A percentile compares a stretch with the other conserved stretches of the same genome.
Evolutionary conservation across 2,329 filamentous ascomycete species (phyloP).

Genomic region (Tolypocladium paradoxum): DNA sequence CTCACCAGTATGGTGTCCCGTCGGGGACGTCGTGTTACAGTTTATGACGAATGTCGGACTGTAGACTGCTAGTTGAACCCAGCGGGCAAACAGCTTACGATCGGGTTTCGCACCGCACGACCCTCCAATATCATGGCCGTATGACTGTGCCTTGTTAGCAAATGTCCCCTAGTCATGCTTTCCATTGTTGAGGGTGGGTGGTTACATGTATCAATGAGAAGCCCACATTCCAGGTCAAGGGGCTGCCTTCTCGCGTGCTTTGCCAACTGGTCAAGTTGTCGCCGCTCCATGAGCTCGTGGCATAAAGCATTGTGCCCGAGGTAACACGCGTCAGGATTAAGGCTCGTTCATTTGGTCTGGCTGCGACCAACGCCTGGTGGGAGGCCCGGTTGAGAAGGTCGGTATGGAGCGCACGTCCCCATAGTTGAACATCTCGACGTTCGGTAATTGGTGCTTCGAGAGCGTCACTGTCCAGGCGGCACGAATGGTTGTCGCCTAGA

Average conservation of each 20-base stretch:
- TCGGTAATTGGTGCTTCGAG: constrained; percentile 22
- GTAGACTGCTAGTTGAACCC: constrained; percentile 62
- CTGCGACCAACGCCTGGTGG: constrained; percentile 51
- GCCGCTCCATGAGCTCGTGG: constrained; percentile 60
- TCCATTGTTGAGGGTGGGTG: too few relatives aligned
- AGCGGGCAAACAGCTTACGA: constrained; percentile 59
- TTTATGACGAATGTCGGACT: constrained; percentile 66
- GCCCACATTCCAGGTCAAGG: constrained; percentile 56
- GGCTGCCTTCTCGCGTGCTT: constrained; percentile 62
- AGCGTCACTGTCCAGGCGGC: constrained; percentile 37
- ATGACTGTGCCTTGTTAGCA: constrained; percentile 26
- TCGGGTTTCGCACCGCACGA: constrained; percentile 64
- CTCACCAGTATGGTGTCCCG: constrained; percentile 46
- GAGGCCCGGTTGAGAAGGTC: constrained; percentile 63
- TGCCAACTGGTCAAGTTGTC: constrained; percentile 68
- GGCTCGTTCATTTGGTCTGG: constrained; percentile 47
- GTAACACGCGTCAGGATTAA: constrained; percentile 62
- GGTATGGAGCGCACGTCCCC: constrained; percentile 59
- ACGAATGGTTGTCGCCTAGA: constrained; percentile 53
- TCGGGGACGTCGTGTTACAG: constrained; percentile 61
- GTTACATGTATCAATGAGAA: constrained; percentile 49
- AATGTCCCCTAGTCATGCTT: too few relatives aligned
- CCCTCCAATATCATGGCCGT: constrained; percentile 64
- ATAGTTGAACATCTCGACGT: constrained; percentile 48
- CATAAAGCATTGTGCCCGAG: constrained; percentile 58